These are phyloP conservation scores for Yarrowia bubula DNA, from an alignment of 805 yeast species.

Conservation along the genomic window DNA sequence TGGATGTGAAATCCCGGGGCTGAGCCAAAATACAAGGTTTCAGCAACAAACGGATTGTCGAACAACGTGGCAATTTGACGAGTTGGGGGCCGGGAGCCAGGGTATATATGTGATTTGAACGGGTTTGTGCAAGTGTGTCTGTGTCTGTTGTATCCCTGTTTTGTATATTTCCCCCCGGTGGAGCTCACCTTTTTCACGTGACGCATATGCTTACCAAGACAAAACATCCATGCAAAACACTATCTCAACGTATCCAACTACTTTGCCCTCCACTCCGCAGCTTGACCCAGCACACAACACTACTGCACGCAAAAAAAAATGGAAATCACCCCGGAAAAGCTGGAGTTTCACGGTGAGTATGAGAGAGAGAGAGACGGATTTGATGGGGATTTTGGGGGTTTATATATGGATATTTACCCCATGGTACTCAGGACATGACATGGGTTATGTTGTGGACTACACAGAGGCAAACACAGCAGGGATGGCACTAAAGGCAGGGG, in stretches of 20 bases:
- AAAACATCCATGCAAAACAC: constrained; percentile 24
- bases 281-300: constrained; percentile 12
- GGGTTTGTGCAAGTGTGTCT: not conserved
- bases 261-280: constrained; percentile 20
- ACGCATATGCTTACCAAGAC: constrained; percentile 12
- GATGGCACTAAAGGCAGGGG: too few relatives aligned
- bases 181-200: too few relatives aligned
- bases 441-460: too few relatives aligned
- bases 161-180: not conserved
- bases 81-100: not conserved
- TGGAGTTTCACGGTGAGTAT: constrained; percentile 74
- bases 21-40: constrained; percentile 23
- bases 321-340: constrained; percentile 68
- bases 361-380: not conserved
- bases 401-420: too few relatives aligned
- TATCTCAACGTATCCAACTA: constrained; percentile 24
- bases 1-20: constrained; percentile 16
- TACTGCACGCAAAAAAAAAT: constrained; percentile 40
- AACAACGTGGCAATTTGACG: not conserved
- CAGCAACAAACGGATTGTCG: constrained; percentile 23
- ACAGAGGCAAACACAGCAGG: too few relatives aligned
- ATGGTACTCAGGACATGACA: too few relatives aligned
- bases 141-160: not conserved
- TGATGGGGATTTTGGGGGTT: too few relatives aligned
- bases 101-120: not conserved